Conservation (phyloP, 1,284 basidiomycete genomes). For the Leccinum griseonigrum region DNA sequence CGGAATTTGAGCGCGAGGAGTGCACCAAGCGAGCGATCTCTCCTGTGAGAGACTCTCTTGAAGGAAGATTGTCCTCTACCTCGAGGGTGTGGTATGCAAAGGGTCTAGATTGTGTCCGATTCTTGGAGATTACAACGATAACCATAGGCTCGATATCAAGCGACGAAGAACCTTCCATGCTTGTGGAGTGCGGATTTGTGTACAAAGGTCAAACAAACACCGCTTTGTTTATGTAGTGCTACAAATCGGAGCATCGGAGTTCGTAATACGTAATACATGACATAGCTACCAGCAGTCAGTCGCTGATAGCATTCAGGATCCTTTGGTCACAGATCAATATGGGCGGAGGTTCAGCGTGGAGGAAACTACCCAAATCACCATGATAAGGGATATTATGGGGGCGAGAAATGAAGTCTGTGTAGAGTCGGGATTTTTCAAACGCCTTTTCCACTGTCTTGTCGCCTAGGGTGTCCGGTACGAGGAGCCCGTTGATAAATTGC, state of each 20-base stretch:
- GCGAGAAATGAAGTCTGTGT: neutral
- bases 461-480: neutral
- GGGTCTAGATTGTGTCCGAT: neutral
- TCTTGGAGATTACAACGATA: neutral
- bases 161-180: neutral
- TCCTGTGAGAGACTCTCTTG: neutral
- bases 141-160: neutral
- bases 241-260: neutral
- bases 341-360: neutral
- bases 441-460: neutral
- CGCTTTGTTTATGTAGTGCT: neutral
- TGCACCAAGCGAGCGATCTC: neutral
- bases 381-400: neutral
- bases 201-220: neutral
- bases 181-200: neutral
- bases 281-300: neutral
- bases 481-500: neutral
- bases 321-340: neutral
- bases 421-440: neutral
- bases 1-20: neutral
- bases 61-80: neutral
- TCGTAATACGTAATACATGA: neutral
- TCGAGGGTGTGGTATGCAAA: neutral
- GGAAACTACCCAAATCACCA: neutral
- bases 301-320: neutral